Base-by-base conservation (phyloP, 2,329 filamentous ascomycete genomes). In the Ophiostoma australiae region DNA sequence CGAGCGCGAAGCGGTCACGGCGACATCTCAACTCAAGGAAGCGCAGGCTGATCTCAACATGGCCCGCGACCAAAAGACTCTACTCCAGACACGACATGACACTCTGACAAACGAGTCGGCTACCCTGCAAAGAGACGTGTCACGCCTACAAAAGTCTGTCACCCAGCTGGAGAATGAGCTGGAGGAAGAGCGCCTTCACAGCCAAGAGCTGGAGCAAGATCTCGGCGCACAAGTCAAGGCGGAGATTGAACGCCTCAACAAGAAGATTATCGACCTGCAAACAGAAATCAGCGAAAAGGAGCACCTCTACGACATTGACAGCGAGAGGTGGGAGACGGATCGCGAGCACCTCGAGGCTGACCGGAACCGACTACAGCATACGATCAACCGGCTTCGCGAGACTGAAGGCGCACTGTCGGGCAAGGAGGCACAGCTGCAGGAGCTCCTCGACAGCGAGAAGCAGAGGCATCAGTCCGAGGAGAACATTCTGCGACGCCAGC, bases 381-480 rank as follows among this genome's bases (percentile, higher is more conserved):
- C 89, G 0, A 89, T 94, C 72, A 88, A 91, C 73, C 87, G 85
- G 74, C 82, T 93, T 41, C 89, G 90, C 68, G 85, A 90, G 76
- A 83, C 85, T 1, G 90, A 92, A 77, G 88, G 89, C 20, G 87
- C 84, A 15, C 80, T 92, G 39, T 90, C 89, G 27, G 85, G 85
- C 73, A 90, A 90, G 77, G 90, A 93, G 76, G 83, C 83, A 31
- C 90, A 85, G 77, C 80, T 93, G 23, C 87, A 91, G 77, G 85
- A 89, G 76, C 87, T 88, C 3, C 82, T 93, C 15, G 85, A 90
- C 73, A 91, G 87, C 76, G 91, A 94, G 76, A 86, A 86, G 67
- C 86, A 92, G 73, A 88, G 91, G 33, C 89, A 95, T 76, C 85
- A 85, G 73, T 87, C 86, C 70, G 91, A 94, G 75, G 90, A 94